Conservation (phyloP, 305 asterid genomes). For the Coffea humblotiana region DNA sequence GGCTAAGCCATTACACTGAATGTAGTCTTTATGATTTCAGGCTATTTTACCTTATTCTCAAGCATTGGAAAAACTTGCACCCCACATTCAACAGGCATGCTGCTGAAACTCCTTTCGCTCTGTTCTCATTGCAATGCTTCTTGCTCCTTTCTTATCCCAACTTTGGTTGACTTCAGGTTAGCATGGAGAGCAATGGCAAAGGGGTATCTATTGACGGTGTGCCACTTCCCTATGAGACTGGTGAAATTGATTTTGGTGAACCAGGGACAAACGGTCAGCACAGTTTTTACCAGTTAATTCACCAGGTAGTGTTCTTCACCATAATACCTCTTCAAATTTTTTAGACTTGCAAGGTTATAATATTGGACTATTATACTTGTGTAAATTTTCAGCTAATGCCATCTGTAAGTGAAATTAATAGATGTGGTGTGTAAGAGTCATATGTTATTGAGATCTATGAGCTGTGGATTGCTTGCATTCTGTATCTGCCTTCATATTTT, state of each 20-base stretch:
- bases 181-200: constrained; percentile 99
- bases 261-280: constrained; percentile 99
- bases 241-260: constrained; percentile 99
- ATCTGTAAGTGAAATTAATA: neutral
- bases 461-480: neutral
- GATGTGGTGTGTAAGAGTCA: neutral
- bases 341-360: neutral
- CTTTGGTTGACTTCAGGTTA: constrained; percentile 55
- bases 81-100: constrained; percentile 97
- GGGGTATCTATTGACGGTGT: constrained; percentile 95
- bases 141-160: constrained; percentile 19
- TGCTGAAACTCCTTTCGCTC: constrained; percentile 18
- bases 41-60: constrained; percentile 97
- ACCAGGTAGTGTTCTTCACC: constrained; percentile 59
- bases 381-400: neutral
- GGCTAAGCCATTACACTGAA: constrained; percentile 20
- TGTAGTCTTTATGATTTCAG: constrained; percentile 42
- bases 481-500: neutral
- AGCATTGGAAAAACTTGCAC: constrained; percentile 95
- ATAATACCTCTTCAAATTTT: neutral
- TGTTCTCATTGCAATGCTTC: constrained; percentile 20
- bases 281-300: constrained; percentile 99
- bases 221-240: constrained; percentile 87
- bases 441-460: neutral
- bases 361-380: neutral